A percentile compares a stretch with the other conserved stretches of the same genome.
Conservation (phyloP, 192 early-diverging fungal species). For the Backusella australiensis region DNA sequence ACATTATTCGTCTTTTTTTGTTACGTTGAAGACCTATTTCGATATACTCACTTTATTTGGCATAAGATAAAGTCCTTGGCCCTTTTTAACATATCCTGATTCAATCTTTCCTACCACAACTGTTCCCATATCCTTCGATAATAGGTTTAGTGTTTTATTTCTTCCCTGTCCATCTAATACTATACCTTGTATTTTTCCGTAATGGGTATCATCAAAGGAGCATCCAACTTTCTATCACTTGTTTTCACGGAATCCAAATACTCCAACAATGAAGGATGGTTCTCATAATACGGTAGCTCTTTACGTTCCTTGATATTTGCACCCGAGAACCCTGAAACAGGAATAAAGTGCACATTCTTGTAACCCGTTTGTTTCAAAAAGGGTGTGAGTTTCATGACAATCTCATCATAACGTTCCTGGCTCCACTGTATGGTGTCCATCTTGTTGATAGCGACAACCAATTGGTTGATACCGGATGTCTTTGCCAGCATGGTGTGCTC, state of each 20-base stretch:
- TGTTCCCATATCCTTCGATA: conserved; percentile 90
- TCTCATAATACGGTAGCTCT: conserved; percentile 59
- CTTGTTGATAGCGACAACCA: conserved; percentile 97
- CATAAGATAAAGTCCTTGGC: conserved; percentile 79
- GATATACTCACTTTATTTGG: conserved; percentile 71
- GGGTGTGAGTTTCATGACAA: conserved; percentile 75
- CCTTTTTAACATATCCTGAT: conserved; percentile 88
- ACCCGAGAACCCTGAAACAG: conserved; percentile 95
- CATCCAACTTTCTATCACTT: conserved; percentile 81
- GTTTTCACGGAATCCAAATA: conserved; percentile 82
- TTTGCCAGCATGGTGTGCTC: conserved; percentile 97
- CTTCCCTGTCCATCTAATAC: neutral
- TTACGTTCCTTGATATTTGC: conserved; percentile 89
- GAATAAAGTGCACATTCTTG: conserved; percentile 83
- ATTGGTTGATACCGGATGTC: conserved; percentile 88
- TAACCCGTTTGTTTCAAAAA: conserved; percentile 92
- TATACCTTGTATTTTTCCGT: conserved; percentile 85
- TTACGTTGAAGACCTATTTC: neutral
- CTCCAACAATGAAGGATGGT: conserved; percentile 81
- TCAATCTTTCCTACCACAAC: conserved; percentile 95
- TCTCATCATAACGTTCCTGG: conserved; percentile 89
- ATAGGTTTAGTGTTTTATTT: neutral
- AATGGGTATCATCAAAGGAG: conserved; percentile 90
- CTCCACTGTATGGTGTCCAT: conserved; percentile 98
- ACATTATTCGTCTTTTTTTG: neutral